Base-by-base conservation (phyloP, 139 green algal genomes). In the Chloropicon primus region DNA sequence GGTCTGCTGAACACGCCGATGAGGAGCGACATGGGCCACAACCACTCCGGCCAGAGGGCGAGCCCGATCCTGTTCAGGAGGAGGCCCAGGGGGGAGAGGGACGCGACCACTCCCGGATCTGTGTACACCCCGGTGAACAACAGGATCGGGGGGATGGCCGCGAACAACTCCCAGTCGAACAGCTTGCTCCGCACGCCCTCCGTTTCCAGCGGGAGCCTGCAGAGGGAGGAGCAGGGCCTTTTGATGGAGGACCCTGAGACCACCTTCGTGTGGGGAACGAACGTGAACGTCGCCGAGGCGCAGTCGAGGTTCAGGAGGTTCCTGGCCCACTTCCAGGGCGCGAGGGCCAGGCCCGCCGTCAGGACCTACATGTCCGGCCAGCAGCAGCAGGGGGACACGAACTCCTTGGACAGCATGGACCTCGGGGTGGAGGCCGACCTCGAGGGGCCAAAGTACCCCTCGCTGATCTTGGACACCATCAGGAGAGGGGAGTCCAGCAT, bases 231-330 rank as follows among this genome's bases (percentile, higher is more conserved):
- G 10, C 41, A 62, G 41, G 41, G 41, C 41, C 17, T 62, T 5
- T 62, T 62, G 41, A 62, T 62, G 41, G 41, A 62, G 17, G 41
- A 62, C 41, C 41, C 41, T n/a, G 86, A 90, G 17, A 82, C 73
- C 72, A 93, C 87, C 17, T 94, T 85, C 77, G 86, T 97, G 26
- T 97, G 93, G 93, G 93, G 93, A 28, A 97, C 93, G 28, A 91
- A 88, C 75, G 80, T 97, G 25, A 90, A 86, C 73, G 81, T 90
- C 21, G 26, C 79, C 25, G 74, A 88, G 77, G 72, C 83, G 22
- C 75, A 87, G 72, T 53, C 53, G 21, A 76, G 80, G 17, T 93
- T 93, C 80, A 85, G 80, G n/a, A 41, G 79, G n/a, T 96, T 96
- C 83, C 78, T 94, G 5, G 73, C 77, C 25, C 62, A 78, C n/a